Conservation (phyloP, 345 rosid species). For the Conringia planisiliqua region DNA sequence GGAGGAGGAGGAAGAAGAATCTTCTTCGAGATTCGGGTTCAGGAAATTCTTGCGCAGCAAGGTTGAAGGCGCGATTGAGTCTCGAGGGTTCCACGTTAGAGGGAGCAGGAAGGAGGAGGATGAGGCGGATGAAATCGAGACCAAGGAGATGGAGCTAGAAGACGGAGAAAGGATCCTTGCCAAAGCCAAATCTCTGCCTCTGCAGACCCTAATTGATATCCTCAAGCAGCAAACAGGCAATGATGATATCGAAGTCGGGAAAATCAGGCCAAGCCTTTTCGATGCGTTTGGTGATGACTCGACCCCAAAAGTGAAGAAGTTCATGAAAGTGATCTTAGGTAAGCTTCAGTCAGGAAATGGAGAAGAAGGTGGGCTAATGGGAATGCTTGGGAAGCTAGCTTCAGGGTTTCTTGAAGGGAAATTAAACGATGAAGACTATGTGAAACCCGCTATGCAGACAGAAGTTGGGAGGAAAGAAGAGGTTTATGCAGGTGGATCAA, state of each 20-base stretch:
- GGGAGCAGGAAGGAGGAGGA: conserved; percentile 36
- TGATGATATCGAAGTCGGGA: conserved; percentile 88
- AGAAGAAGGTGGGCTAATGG: conserved; percentile 64
- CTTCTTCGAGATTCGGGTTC: conserved; percentile 47
- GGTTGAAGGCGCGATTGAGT: conserved; percentile 54
- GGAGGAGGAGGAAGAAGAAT: conserved; percentile 36
- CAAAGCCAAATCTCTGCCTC: conserved; percentile 71
- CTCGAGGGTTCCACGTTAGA: conserved; percentile 66
- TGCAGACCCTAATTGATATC: conserved; percentile 71
- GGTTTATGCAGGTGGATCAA: conserved; percentile 71
- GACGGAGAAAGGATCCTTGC: conserved; percentile 49
- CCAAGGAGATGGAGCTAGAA: conserved; percentile 40
- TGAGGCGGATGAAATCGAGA: conserved; percentile 39
- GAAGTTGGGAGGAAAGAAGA: conserved; percentile 66
- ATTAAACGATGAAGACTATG: conserved; percentile 66
- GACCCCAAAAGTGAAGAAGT: conserved; percentile 97
- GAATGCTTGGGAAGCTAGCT: conserved; percentile 82
- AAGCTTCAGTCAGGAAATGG: conserved; percentile 53
- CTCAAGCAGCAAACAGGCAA: conserved; percentile 93
- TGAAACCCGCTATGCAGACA: conserved; percentile 68
- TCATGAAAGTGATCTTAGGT: conserved; percentile 72
- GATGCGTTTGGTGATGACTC: conserved; percentile 89
- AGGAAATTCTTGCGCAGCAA: conserved; percentile 53
- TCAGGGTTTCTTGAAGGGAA: conserved; percentile 82
- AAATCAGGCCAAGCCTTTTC: conserved; percentile 85